Percentiles rank a stretch among this genome's conserved stretches.
phyloP scores from a whole-genome alignment of 192 early-diverging fungal species.

The Backusella psychrophila region DNA sequence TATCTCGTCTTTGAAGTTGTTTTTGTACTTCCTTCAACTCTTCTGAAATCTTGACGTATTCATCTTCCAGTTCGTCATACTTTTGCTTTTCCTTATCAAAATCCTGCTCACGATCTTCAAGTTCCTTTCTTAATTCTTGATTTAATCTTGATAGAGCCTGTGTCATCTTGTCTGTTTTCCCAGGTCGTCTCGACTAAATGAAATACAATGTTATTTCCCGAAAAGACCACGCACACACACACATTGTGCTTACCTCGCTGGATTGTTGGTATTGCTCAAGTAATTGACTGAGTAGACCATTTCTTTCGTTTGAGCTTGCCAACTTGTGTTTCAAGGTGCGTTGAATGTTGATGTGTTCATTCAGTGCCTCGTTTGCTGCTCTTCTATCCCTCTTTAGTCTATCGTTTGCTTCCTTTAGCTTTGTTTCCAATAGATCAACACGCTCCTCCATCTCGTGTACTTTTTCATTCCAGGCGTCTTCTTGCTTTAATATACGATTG shows the following conservation, averaged over 20 bases:
- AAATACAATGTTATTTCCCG: background rate
- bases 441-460: conserved; percentile 6
- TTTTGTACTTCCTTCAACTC: conserved; percentile 7
- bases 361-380: conserved; percentile 11
- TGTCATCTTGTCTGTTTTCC: background rate
- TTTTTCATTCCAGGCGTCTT: conserved; percentile 1
- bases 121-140: conserved; percentile 29
- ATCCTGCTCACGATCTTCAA: conserved; percentile 11
- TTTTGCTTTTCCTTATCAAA: conserved; percentile 5
- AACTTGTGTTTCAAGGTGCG: conserved; percentile 16
- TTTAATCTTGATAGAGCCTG: conserved; percentile 12
- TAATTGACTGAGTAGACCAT: conserved; percentile 7
- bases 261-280: conserved; percentile 13
- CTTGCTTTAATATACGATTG: conserved; percentile 10
- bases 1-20: conserved; percentile 26
- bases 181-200: background rate
- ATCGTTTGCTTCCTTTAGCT: conserved; percentile 13
- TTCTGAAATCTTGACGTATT: conserved; percentile 16
- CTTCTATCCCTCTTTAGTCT: conserved; percentile 8
- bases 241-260: background rate
- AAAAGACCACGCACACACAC: background rate
- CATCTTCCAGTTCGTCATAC: conserved; percentile 13
- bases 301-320: conserved; percentile 10
- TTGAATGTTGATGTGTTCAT: conserved; percentile 7
- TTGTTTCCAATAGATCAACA: background rate